Evolutionary conservation across 1,139 yeast genomes (phyloP).

Genomic region (Suhomyces yuchorum): DNA sequence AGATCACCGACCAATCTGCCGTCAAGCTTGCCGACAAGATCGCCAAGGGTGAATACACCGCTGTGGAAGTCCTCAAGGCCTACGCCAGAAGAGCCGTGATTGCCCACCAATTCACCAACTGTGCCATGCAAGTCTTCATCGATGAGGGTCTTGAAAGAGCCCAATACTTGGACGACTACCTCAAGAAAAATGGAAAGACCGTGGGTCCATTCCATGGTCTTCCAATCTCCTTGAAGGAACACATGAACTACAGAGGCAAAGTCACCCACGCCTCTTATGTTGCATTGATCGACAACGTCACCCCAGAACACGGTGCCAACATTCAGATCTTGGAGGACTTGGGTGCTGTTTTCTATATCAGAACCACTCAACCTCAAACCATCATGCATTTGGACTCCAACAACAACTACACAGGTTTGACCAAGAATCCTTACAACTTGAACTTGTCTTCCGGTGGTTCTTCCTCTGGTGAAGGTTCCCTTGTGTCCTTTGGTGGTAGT

Average conservation of each 20-base stretch:
- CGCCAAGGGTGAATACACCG: constrained; percentile 40
- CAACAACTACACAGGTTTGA: constrained; percentile 43
- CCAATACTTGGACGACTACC: constrained; percentile 53
- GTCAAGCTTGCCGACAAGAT: constrained; percentile 37
- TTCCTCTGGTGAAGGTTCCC: constrained; percentile 77
- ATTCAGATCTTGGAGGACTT: constrained; percentile 54
- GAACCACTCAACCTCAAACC: constrained; percentile 52
- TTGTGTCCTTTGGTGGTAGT: constrained; percentile 66
- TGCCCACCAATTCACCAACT: constrained; percentile 61
- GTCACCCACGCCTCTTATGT: constrained; percentile 68
- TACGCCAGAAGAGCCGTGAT: constrained; percentile 59
- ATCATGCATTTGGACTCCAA: constrained; percentile 50
- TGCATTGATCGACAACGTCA: constrained; percentile 50
- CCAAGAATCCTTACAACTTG: constrained; percentile 44
- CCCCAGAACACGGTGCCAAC: constrained; percentile 53
- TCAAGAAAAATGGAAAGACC: constrained; percentile 54
- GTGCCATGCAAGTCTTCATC: constrained; percentile 59
- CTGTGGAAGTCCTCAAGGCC: constrained; percentile 49
- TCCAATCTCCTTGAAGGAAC: constrained; percentile 79
- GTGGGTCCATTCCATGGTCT: constrained; percentile 79
- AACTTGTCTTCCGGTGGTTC: constrained; percentile 59
- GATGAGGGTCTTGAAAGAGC: constrained; percentile 60
- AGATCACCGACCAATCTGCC: constrained; percentile 50
- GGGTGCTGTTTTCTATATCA: constrained; percentile 64
- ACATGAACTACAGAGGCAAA: constrained; percentile 58